Evolutionary conservation across 352 stramenopile genomes (phyloP).

Genomic region (Phytophthora syringae): DNA sequence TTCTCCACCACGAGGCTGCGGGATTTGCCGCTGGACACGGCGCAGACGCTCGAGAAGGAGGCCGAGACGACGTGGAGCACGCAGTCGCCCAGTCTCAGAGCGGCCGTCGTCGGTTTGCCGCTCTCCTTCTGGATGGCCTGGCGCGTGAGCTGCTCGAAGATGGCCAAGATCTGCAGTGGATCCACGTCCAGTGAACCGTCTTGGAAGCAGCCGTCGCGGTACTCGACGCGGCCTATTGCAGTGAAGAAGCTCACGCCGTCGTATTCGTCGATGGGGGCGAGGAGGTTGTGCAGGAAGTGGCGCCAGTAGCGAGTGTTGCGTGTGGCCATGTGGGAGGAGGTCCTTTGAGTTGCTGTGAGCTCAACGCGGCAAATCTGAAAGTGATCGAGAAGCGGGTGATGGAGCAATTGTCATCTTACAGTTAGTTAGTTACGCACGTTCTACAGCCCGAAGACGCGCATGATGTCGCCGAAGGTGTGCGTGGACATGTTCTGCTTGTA

Average conservation of each 20-base stretch:
- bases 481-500: slow-evolving; percentile 65
- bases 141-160: slow-evolving; percentile 57
- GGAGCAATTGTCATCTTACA: too few relatives aligned
- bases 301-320: slow-evolving; percentile 57
- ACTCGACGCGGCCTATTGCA: slow-evolving; percentile 44
- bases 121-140: slow-evolving; percentile 45
- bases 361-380: slow-evolving; percentile 31
- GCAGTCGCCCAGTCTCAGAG: slow-evolving; percentile 37
- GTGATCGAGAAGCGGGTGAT: too few relatives aligned
- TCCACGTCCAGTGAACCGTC: slow-evolving; percentile 10
- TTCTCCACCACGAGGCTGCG: slow-evolving; percentile 55
- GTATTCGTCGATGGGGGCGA: slow-evolving; percentile 34
- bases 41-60: slow-evolving; percentile 54
- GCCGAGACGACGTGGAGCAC: slow-evolving; percentile 54
- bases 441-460: slow-evolving; percentile 55
- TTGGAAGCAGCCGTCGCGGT: slow-evolving; percentile 54
- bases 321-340: slow-evolving; percentile 31
- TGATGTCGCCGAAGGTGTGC: slow-evolving; percentile 47
- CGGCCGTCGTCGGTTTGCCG: too few relatives aligned
- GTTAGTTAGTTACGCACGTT: slow-evolving; percentile 11
- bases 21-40: slow-evolving; percentile 38
- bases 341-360: not conserved
- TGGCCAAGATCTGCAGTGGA: slow-evolving; percentile 27
- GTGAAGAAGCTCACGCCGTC: slow-evolving; percentile 58
- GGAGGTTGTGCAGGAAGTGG: slow-evolving; percentile 45